A percentile compares a stretch with the other conserved stretches of the same genome.
Evolutionary conservation across 225 moss, liverwort and hornwort species (phyloP).

Genomic region (Takakia lepidozioides): DNA sequence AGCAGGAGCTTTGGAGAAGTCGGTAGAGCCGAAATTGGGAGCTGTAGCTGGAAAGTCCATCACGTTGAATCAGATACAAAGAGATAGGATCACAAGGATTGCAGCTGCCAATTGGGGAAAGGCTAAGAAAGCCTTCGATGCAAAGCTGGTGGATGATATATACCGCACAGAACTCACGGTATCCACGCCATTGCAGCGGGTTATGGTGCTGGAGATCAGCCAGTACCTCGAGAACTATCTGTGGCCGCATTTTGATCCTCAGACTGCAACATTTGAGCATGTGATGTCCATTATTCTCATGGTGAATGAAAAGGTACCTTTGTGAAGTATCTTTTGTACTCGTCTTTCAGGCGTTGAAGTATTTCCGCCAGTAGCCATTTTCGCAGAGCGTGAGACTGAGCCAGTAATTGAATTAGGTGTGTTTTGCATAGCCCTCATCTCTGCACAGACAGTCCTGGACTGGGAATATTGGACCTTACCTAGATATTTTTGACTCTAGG

Average conservation of each 20-base stretch:
- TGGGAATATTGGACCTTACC: too few species aligned
- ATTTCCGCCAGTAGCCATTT: too few species aligned
- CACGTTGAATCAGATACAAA: slow-evolving; percentile 52
- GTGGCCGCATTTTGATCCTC: slow-evolving; percentile 87
- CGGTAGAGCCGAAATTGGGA: slow-evolving; percentile 33
- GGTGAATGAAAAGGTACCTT: slow-evolving; percentile 91
- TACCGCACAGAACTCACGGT: slow-evolving; percentile 79
- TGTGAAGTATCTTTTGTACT: too few species aligned
- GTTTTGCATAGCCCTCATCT: too few species aligned
- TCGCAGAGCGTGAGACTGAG: too few species aligned
- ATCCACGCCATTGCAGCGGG: slow-evolving; percentile 66
- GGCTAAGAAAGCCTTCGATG: slow-evolving; percentile 37
- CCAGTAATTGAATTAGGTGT: too few species aligned
- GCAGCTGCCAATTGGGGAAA: slow-evolving; percentile 45
- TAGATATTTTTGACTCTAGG: too few species aligned
- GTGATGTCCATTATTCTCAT: slow-evolving; percentile 89
- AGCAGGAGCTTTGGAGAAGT: slow-evolving; percentile 16
- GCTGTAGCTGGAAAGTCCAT: slow-evolving; percentile 40
- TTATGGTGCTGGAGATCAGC: slow-evolving; percentile 93
- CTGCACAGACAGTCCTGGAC: too few species aligned
- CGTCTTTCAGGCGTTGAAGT: too few species aligned
- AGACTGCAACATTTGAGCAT: slow-evolving; percentile 73
- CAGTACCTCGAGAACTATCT: slow-evolving; percentile 96
- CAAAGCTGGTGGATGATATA: slow-evolving; percentile 65
- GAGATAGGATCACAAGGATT: slow-evolving; percentile 47